Evolutionary conservation across 129 eudicot genomes (phyloP).

Genomic region (Flaveria ramosissima): DNA sequence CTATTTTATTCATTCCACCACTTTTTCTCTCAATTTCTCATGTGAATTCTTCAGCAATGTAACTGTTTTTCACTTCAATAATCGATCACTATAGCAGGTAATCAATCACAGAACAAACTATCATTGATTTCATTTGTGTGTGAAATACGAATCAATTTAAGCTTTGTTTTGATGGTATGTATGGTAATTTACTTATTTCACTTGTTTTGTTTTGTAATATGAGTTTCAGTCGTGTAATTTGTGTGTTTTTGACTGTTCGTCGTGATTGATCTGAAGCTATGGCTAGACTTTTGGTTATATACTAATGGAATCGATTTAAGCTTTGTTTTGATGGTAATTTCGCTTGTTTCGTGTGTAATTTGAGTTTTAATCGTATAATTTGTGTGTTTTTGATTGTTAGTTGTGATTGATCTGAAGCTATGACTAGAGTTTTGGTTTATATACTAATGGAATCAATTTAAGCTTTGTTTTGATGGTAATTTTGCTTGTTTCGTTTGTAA

Average conservation of each 20-base stretch:
- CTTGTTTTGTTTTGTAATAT: background rate
- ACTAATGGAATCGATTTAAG: background rate
- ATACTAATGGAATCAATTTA: background rate
- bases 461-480: conserved; percentile 1
- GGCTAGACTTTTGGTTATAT: background rate
- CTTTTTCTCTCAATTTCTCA: conserved; percentile 27
- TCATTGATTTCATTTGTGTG: background rate
- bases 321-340: conserved; percentile 1
- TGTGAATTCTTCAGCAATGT: conserved; percentile 26
- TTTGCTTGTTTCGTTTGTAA: background rate
- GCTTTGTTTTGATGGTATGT: background rate
- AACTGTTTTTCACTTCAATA: conserved; percentile 30
- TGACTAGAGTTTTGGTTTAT: background rate
- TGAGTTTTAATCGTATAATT: background rate
- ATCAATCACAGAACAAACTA: background rate
- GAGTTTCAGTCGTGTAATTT: background rate
- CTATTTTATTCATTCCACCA: background rate
- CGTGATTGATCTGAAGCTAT: no score
- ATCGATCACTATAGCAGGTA: conserved; percentile 28
- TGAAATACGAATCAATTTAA: background rate
- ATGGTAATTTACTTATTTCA: background rate
- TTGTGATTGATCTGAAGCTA: no score
- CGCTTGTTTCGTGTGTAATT: conserved; percentile 3
- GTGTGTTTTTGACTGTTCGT: background rate
- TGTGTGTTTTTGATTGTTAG: background rate